phyloP scores from a whole-genome alignment of 2,329 filamentous ascomycete species.

The Penicillium psychrosexuale region DNA sequence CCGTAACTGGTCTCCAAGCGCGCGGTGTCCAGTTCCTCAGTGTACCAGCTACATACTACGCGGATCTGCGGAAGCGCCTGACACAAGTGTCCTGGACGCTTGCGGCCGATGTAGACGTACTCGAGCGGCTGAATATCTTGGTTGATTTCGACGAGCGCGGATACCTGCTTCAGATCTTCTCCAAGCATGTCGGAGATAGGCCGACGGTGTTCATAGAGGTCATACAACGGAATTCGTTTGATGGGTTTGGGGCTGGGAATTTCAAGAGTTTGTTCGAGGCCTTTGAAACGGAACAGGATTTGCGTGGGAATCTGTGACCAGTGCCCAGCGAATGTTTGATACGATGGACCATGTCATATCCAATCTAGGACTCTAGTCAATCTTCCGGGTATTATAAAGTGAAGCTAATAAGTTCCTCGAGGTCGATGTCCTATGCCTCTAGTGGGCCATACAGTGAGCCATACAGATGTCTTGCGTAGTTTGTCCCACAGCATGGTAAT shows the following conservation, averaged over 20 bases:
- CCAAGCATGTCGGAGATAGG: constrained; percentile 83
- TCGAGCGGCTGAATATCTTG: constrained; percentile 74
- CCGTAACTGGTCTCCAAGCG: constrained; percentile 68
- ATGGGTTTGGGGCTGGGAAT: constrained; percentile 87
- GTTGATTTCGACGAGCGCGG: constrained; percentile 91
- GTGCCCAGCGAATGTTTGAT: background rate
- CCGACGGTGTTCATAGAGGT: constrained; percentile 93
- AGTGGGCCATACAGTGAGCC: background rate
- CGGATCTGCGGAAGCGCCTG: constrained; percentile 66
- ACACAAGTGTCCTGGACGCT: constrained; percentile 56
- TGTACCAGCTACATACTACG: constrained; percentile 80
- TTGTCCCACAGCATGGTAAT: background rate
- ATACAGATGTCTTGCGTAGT: background rate
- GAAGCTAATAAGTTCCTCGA: background rate
- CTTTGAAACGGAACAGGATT: constrained; percentile 83
- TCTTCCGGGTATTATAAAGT: background rate
- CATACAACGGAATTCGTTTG: constrained; percentile 82
- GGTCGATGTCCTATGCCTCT: background rate
- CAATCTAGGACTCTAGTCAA: background rate
- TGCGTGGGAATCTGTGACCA: constrained; percentile 69
- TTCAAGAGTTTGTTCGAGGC: constrained; percentile 92
- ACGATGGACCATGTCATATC: background rate
- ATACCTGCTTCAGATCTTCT: constrained; percentile 71
- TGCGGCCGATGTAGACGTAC: constrained; percentile 70
- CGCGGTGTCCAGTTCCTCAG: constrained; percentile 84